Conservation (phyloP, 2,329 filamentous ascomycete genomes). For the Alternaria infectoria region DNA sequence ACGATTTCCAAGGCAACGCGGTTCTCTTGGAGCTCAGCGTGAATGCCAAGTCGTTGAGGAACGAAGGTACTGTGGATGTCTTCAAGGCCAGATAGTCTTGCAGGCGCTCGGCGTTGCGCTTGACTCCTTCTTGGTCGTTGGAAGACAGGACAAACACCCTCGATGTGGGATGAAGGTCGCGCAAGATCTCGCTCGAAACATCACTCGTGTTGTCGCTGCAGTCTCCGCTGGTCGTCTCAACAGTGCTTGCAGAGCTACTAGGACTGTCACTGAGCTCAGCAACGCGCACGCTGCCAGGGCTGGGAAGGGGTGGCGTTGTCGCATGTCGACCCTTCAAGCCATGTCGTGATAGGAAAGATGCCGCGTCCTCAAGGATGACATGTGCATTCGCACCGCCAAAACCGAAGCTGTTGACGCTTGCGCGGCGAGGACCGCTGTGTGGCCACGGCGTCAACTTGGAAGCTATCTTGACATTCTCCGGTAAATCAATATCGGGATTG, state of each 20-base stretch:
- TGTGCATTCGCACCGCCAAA: slow-evolving; percentile 51
- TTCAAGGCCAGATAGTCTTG: slow-evolving; percentile 6
- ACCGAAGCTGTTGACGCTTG: slow-evolving; percentile 57
- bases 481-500: slow-evolving; percentile 2
- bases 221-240: not conserved
- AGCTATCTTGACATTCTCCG: slow-evolving; percentile 8
- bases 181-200: slow-evolving; percentile 4
- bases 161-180: not conserved
- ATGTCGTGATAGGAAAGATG: slow-evolving; percentile 2
- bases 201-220: slow-evolving; percentile 4
- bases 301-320: slow-evolving; percentile 16
- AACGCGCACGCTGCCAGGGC: slow-evolving; percentile 7
- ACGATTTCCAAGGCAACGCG: slow-evolving; percentile 7
- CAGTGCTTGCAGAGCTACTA: slow-evolving; percentile 3
- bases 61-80: not conserved
- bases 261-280: not conserved
- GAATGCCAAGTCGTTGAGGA: slow-evolving; percentile 3
- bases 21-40: slow-evolving; percentile 6
- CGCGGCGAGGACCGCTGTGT: slow-evolving; percentile 36
- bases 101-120: slow-evolving; percentile 4
- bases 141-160: slow-evolving; percentile 5
- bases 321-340: slow-evolving; percentile 14
- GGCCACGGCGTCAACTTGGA: slow-evolving; percentile 24
- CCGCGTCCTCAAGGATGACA: slow-evolving; percentile 23
- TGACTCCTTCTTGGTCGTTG: slow-evolving; percentile 11